phyloP scores from a whole-genome alignment of 2,329 filamentous ascomycete genomes.

The Aspergillus glaucus region DNA sequence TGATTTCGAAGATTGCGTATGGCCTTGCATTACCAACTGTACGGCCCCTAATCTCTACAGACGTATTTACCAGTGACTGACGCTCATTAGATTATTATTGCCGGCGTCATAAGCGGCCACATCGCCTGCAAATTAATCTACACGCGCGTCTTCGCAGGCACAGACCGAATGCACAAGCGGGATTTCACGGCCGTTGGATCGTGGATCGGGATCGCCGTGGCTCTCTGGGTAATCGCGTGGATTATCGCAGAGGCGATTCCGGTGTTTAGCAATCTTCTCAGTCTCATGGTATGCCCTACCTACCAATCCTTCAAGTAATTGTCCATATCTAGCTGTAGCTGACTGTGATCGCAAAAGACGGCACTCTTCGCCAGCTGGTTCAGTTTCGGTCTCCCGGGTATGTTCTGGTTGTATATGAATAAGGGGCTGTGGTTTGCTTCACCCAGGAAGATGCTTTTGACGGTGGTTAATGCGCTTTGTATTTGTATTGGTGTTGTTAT shows the following conservation, averaged over 20 bases:
- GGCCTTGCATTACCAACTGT: conserved; percentile 60
- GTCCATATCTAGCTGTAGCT: too few species aligned
- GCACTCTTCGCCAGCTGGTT: conserved; percentile 63
- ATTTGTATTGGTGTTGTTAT: conserved; percentile 27
- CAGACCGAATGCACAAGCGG: conserved; percentile 46
- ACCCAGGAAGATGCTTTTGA: conserved; percentile 39
- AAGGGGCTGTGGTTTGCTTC: conserved; percentile 33
- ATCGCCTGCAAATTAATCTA: conserved; percentile 63
- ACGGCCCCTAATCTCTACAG: too few species aligned
- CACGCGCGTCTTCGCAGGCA: conserved; percentile 55
- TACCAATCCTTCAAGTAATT: neutral
- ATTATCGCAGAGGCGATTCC: conserved; percentile 64
- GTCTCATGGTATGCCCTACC: conserved; percentile 44
- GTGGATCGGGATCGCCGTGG: conserved; percentile 54
- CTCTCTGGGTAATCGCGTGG: conserved; percentile 56
- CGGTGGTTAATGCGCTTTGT: conserved; percentile 38
- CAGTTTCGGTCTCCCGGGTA: conserved; percentile 44
- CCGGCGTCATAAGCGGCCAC: conserved; percentile 62
- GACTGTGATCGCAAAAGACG: conserved; percentile 18
- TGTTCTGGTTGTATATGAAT: conserved; percentile 46
- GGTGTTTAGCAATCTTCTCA: conserved; percentile 60
- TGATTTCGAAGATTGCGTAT: conserved; percentile 59
- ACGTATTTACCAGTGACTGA: too few species aligned
- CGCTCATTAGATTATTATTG: conserved; percentile 51
- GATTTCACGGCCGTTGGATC: conserved; percentile 46